Base-by-base conservation (phyloP, 305 asterid genomes). In the Fraxinus greggii region DNA sequence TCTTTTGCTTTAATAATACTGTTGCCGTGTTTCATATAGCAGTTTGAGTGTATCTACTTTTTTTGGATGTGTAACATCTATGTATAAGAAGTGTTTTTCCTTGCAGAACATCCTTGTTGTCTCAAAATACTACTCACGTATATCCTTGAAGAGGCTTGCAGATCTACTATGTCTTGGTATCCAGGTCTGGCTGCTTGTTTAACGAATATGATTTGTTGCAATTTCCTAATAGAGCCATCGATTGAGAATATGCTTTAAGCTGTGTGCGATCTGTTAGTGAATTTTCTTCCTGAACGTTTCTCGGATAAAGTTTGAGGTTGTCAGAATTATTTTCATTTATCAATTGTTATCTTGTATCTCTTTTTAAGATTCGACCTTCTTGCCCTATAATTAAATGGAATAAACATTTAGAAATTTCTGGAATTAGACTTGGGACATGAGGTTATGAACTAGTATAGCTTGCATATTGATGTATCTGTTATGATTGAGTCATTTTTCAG, bases 81-180 rank as follows among this genome's bases (percentile, higher is more conserved):
- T 74, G 54, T 38, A 9, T 54, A 35, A 32, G 77, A 24, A 4
- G 59, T 54, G 82, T 72, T 6, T 82, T 84, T 77, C 81, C 31
- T 80, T 87, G 89, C 98, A 95, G 99, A 95, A 95, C 89, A 94
- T 94, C 86, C 91, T 94, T 76, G 98, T 94, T 61, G 91, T 95
- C 78, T 94, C 99, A 56, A 94, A 94, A 84, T 95, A 94, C 89
- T 95, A 95, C 83, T 89, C 99, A 19, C 89, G 92, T 86, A 85
- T 93, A 85, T 93, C 92, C 81, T 86, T 95, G 92, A 93, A 91
- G 91, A 92, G 98, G 85, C 91, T 95, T 88, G 96, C 99, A 29
- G 96, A 88, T 87, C 89, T 95, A 36, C 85, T 95, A n/a, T 95
- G 97, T 86, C 99, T 95, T 83, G 90, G 89, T 76, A 38, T 90